phyloP scores from a whole-genome alignment of 2,329 filamentous ascomycete species.

The Ceratocystis lukuohia region DNA sequence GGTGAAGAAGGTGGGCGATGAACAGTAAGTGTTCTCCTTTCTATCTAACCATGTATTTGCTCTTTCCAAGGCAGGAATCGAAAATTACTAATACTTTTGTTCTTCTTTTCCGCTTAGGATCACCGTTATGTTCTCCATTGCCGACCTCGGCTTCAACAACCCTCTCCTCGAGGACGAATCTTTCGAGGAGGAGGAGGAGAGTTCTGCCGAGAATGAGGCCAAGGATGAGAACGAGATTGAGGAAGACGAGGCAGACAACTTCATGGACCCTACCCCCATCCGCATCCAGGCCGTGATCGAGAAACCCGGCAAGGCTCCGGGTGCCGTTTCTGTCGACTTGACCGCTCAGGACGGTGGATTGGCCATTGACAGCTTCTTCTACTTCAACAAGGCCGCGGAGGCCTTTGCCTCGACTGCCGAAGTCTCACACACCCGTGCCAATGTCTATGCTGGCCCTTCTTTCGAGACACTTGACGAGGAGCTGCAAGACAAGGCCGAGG shows the following conservation, averaged over 20 bases:
- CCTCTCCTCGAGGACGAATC: conserved; percentile 44
- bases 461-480: conserved; percentile 94
- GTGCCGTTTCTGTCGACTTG: conserved; percentile 76
- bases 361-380: conserved; percentile 80
- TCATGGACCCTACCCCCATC: conserved; percentile 49
- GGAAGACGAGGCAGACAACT: conserved; percentile 37
- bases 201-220: conserved; percentile 37
- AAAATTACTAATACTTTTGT: not conserved
- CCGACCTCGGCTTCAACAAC: conserved; percentile 59
- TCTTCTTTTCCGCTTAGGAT: conserved; percentile 33
- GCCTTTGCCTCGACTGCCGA: conserved; percentile 66
- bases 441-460: conserved; percentile 77
- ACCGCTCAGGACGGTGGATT: conserved; percentile 75
- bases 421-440: conserved; percentile 59
- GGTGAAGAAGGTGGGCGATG: conserved; percentile 69
- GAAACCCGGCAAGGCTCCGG: conserved; percentile 57
- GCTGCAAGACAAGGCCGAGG: conserved; percentile 80
- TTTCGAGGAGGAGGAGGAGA: conserved; percentile 42
- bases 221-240: conserved; percentile 40
- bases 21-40: conserved; percentile 51
- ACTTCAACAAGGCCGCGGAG: conserved; percentile 65
- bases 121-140: conserved; percentile 70
- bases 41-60: not conserved
- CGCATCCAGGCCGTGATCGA: conserved; percentile 77
- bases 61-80: not conserved